Conservation (phyloP, 208 protist genomes). For the Acanthamoeba comandoni region DNA sequence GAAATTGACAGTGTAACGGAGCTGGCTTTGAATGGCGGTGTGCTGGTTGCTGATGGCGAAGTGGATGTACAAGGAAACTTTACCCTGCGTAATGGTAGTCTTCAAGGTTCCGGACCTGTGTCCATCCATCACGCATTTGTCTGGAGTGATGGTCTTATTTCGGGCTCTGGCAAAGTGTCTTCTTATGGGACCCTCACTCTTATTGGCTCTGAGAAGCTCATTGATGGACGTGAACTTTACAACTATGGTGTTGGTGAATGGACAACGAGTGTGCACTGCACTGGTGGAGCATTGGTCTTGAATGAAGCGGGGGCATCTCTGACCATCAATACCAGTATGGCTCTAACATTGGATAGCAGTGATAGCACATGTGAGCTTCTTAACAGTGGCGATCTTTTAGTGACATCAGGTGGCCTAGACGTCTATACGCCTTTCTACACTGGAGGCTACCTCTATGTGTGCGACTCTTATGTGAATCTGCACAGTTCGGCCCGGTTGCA, state of each 20-base stretch:
- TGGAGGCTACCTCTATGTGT: conserved; percentile 71
- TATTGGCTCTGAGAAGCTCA: conserved; percentile 18
- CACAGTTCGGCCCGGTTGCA: conserved; percentile 23
- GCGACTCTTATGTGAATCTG: conserved; percentile 54
- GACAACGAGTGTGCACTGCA: conserved; percentile 23
- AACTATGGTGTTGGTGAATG: conserved; percentile 62
- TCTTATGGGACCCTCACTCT: conserved; percentile 21
- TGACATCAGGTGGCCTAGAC: conserved; percentile 65
- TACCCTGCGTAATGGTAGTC: not conserved
- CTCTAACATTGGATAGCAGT: conserved; percentile 15
- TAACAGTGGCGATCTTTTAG: conserved; percentile 43
- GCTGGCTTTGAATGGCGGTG: not conserved
- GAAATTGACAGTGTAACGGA: not conserved
- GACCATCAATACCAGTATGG: conserved; percentile 3
- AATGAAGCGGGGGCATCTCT: conserved; percentile 9
- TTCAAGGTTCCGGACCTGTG: conserved; percentile 15
- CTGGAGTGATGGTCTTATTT: conserved; percentile 58
- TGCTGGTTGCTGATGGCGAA: conserved; percentile 3
- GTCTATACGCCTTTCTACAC: conserved; percentile 17
- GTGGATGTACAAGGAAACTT: not conserved
- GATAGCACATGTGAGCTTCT: conserved; percentile 13
- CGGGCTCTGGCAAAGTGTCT: conserved; percentile 12
- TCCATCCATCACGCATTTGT: not conserved
- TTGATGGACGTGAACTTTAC: conserved; percentile 20
- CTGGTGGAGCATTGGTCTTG: conserved; percentile 25